A percentile compares a stretch with the other conserved stretches of the same genome.
phyloP scores from a whole-genome alignment of 2,329 filamentous ascomycete species.

The Exophiala alcalophila region DNA sequence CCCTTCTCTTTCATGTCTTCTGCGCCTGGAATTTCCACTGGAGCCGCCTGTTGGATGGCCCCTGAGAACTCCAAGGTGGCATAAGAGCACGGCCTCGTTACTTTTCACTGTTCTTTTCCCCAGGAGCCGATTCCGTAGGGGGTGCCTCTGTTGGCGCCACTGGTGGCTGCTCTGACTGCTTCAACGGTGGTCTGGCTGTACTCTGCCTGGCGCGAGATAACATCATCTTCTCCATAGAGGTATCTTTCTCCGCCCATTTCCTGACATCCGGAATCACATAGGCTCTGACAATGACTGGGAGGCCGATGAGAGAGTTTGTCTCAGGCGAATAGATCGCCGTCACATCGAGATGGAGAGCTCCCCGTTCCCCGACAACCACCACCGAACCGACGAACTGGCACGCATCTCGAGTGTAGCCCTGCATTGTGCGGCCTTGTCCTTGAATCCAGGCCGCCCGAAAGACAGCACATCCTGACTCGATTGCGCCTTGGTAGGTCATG shows the following conservation, averaged over 20 bases:
- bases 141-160: neutral
- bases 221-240: neutral
- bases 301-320: constrained; percentile 18
- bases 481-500: constrained; percentile 25
- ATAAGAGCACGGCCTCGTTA: no score
- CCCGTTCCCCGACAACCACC: constrained; percentile 21
- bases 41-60: no score
- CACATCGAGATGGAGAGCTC: constrained; percentile 20
- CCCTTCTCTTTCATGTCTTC: no score
- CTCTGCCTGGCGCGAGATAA: no score
- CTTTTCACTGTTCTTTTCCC: constrained; percentile 8
- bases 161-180: constrained; percentile 6
- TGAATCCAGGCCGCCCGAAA: constrained; percentile 21
- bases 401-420: constrained; percentile 8
- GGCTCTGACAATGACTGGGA: constrained; percentile 12
- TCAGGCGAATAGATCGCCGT: constrained; percentile 23
- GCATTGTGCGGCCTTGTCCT: constrained; percentile 7
- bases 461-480: constrained; percentile 18
- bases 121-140: constrained; percentile 1
- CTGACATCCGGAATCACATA: constrained; percentile 17
- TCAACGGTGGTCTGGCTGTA: no score
- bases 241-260: constrained; percentile 14
- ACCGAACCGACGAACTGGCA: constrained; percentile 18
- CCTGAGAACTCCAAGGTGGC: no score
- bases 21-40: no score